Conservation (phyloP, 169 alveolate species). For the Eimeria tenella region DNA sequence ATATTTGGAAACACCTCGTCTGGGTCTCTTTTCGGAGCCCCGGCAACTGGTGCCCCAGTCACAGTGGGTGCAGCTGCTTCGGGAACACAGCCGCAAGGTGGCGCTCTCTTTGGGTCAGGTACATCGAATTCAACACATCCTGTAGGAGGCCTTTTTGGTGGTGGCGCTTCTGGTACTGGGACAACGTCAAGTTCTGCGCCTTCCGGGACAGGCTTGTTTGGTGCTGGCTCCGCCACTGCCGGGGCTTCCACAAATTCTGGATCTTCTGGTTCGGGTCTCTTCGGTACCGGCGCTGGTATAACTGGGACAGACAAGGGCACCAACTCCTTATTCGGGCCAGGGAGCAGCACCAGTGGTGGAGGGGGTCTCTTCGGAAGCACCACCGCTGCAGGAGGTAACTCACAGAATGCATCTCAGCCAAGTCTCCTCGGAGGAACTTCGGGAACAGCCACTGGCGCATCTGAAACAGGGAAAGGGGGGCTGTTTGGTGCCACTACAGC, state of each 20-base stretch:
- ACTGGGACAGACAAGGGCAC: constrained; percentile 8
- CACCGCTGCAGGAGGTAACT: constrained; percentile 1
- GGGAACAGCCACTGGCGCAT: constrained; percentile 41
- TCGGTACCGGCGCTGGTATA: constrained; percentile 1
- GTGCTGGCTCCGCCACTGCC: too few species aligned
- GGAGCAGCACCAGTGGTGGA: not conserved
- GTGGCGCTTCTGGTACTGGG: constrained; percentile 28
- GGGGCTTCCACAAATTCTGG: too few species aligned
- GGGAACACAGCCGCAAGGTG: constrained; percentile 31
- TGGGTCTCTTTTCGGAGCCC: constrained; percentile 38
- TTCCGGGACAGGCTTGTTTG: not conserved
- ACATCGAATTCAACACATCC: constrained; percentile 16
- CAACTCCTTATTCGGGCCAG: constrained; percentile 1
- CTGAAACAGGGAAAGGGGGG: constrained; percentile 28
- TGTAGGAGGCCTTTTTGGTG: constrained; percentile 18
- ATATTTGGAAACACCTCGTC: not conserved
- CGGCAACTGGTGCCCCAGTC: not conserved
- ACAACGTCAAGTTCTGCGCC: not conserved
- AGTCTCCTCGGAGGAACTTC: constrained; percentile 51
- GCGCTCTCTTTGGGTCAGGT: constrained; percentile 32
- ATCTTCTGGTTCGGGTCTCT: not conserved
- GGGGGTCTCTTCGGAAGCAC: constrained; percentile 57
- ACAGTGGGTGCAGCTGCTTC: not conserved
- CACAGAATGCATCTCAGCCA: constrained; percentile 53
- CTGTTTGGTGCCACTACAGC: constrained; percentile 51